Conservation (phyloP, 208 protist species). For the Strigomonas galati region DNA sequence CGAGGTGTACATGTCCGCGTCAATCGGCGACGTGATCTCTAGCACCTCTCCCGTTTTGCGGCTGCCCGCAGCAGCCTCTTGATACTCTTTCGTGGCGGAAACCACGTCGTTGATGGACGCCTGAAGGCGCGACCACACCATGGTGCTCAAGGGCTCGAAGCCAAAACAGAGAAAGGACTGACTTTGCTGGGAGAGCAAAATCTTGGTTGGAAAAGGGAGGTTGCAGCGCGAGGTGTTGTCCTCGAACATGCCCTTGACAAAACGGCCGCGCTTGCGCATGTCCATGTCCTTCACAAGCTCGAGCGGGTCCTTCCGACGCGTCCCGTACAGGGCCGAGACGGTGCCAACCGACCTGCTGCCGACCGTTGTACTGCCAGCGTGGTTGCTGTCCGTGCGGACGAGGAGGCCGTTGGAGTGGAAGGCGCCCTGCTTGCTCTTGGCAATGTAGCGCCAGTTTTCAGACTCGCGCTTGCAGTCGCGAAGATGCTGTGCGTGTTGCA, state of each 20-base stretch:
- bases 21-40: conserved; percentile 58
- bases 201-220: conserved; percentile 75
- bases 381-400: conserved; percentile 25
- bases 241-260: conserved; percentile 76
- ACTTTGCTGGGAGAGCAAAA: conserved; percentile 73
- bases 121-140: conserved; percentile 47
- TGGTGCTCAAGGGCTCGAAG: conserved; percentile 77
- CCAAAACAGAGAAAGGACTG: conserved; percentile 77
- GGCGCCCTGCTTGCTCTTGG: conserved; percentile 67
- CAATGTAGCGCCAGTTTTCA: conserved; percentile 71
- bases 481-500: conserved; percentile 43
- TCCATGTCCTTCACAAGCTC: conserved; percentile 77
- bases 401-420: conserved; percentile 81
- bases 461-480: conserved; percentile 66
- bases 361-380: background rate
- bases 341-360: conserved; percentile 57
- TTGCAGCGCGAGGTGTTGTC: conserved; percentile 43
- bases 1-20: conserved; percentile 45
- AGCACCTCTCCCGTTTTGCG: conserved; percentile 58
- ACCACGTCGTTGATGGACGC: conserved; percentile 39
- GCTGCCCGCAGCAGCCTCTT: conserved; percentile 52
- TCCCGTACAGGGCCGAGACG: conserved; percentile 60
- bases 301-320: conserved; percentile 66
- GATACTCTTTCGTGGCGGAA: conserved; percentile 57
- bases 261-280: conserved; percentile 68